Percentiles rank a stretch among this genome's conserved stretches.
Evolutionary conservation across 1,139 yeast species (phyloP).

Genomic region (Pichia sp.): DNA sequence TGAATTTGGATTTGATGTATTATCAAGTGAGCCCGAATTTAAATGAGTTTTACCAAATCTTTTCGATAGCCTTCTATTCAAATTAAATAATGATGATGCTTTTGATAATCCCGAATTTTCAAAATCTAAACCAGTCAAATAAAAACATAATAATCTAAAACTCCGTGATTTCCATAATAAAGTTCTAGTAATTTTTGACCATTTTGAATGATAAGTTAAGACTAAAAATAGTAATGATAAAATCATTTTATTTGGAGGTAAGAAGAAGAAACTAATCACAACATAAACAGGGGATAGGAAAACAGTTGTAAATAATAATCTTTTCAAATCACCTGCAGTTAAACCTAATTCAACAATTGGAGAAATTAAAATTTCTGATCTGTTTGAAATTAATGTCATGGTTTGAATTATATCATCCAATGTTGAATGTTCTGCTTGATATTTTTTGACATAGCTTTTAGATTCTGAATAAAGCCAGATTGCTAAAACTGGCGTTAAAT

Average conservation of each 20-base stretch:
- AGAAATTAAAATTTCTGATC: conserved; percentile 67
- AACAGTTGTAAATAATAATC: conserved; percentile 75
- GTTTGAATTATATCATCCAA: conserved; percentile 85
- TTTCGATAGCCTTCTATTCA: conserved; percentile 31
- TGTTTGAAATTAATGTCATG: conserved; percentile 65
- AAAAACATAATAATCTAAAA: conserved; percentile 65
- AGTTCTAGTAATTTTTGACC: conserved; percentile 73
- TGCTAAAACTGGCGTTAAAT: conserved; percentile 61
- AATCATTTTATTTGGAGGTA: conserved; percentile 66
- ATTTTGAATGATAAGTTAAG: conserved; percentile 79
- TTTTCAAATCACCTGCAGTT: conserved; percentile 70
- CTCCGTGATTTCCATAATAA: conserved; percentile 77
- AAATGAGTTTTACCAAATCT: conserved; percentile 9
- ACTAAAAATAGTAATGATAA: conserved; percentile 55
- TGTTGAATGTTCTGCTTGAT: conserved; percentile 66
- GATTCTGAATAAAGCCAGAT: conserved; percentile 61
- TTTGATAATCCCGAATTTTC: conserved; percentile 40
- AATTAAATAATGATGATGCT: conserved; percentile 27
- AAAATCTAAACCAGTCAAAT: conserved; percentile 82
- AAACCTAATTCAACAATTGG: conserved; percentile 71
- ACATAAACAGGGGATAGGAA: conserved; percentile 82
- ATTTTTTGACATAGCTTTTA: conserved; percentile 42
- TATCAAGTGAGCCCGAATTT: conserved; percentile 6
- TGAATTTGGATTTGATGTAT: conserved; percentile 19
- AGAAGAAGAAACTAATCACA: conserved; percentile 55